Evolutionary conservation across 106 monocot species (phyloP).

Genomic region (Platanthera guangdongensis): DNA sequence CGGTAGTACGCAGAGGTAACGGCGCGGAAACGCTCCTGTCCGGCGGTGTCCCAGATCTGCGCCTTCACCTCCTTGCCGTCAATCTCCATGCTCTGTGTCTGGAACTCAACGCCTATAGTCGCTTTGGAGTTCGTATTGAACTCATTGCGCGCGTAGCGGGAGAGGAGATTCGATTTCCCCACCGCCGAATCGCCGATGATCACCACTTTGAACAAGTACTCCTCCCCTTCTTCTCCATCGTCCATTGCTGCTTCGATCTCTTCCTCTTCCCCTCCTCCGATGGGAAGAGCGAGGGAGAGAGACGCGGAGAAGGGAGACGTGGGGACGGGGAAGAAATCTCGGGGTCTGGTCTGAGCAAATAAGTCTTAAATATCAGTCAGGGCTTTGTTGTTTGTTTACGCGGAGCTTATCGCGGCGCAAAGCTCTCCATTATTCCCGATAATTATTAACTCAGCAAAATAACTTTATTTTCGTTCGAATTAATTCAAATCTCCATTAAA

Average conservation of each 20-base stretch:
- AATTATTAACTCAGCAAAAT: too few species aligned
- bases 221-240: conserved; percentile 14
- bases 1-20: conserved; percentile 52
- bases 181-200: conserved; percentile 45
- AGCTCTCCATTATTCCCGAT: too few species aligned
- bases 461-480: too few species aligned
- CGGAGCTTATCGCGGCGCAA: too few species aligned
- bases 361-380: too few species aligned
- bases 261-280: neutral
- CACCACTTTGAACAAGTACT: conserved; percentile 41
- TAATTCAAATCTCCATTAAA: too few species aligned
- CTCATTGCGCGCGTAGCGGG: conserved; percentile 46
- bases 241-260: neutral
- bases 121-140: conserved; percentile 58
- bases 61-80: conserved; percentile 59
- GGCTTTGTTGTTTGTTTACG: too few species aligned
- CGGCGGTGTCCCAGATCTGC: conserved; percentile 87
- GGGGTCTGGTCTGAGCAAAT: too few species aligned
- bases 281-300: too few species aligned
- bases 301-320: too few species aligned
- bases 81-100: conserved; percentile 39
- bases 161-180: conserved; percentile 38
- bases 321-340: too few species aligned
- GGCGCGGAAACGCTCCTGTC: conserved; percentile 55
- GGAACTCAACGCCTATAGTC: conserved; percentile 69